These are phyloP conservation scores for Cryptosporidium muris DNA, from an alignment of 169 alveolate species.

Conservation along the genomic window DNA sequence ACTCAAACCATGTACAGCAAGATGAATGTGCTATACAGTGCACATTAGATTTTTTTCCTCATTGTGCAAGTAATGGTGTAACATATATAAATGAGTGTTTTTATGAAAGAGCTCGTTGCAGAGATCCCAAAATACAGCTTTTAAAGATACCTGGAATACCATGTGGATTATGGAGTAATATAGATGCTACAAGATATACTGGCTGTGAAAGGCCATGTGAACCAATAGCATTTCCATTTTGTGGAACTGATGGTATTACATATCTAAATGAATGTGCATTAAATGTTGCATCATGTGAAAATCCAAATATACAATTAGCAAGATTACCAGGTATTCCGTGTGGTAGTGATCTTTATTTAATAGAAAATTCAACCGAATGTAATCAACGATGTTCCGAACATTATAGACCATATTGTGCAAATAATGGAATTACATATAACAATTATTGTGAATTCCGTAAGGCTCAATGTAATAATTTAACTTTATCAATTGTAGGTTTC, in stretches of 20 bases:
- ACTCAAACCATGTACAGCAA: slow-evolving; percentile 9
- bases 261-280: slow-evolving; percentile 53
- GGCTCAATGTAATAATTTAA: slow-evolving; percentile 30
- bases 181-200: slow-evolving; percentile 66
- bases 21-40: slow-evolving; percentile 54
- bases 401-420: slow-evolving; percentile 61
- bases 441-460: slow-evolving; percentile 64
- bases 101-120: slow-evolving; percentile 41
- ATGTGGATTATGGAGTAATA: slow-evolving; percentile 45
- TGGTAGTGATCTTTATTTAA: slow-evolving; percentile 48
- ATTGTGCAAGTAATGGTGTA: slow-evolving; percentile 65
- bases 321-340: slow-evolving; percentile 65
- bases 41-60: slow-evolving; percentile 55
- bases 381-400: slow-evolving; percentile 62
- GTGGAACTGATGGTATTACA: slow-evolving; percentile 64
- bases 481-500: slow-evolving; percentile 63
- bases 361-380: slow-evolving; percentile 10
- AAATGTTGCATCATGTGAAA: slow-evolving; percentile 52
- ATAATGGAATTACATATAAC: slow-evolving; percentile 41
- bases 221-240: slow-evolving; percentile 65
- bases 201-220: slow-evolving; percentile 66
- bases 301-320: slow-evolving; percentile 50
- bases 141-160: slow-evolving; percentile 70
- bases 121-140: slow-evolving; percentile 62
- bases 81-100: slow-evolving; percentile 66